Base-by-base conservation (phyloP, 768 basidiomycete species). In the Pleurotus cornucopiae region DNA sequence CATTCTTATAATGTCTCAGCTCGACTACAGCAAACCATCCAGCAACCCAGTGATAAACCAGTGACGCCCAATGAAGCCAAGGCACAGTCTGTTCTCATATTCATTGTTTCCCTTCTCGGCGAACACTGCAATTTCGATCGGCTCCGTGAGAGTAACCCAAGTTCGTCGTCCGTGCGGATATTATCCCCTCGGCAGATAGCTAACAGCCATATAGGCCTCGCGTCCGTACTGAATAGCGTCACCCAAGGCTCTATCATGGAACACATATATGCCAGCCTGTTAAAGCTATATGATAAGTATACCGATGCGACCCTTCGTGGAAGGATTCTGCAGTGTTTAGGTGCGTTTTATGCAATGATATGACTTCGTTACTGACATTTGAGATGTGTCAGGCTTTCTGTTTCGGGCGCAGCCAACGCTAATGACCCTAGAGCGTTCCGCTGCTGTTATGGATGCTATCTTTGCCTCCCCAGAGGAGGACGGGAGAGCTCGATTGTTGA, bases 401-500 rank as follows among this genome's bases (percentile, higher is more conserved):
- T 98, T 94, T 74, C 86, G 93, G 21, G 86, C 94, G 4, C 90
- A 95, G 62, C 96, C 97, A 2, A 88, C 88, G 0, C 71, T 98
- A 57, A 94, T 99, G 86, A 91, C 90, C 0, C 71, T 87, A 61
- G 86, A 89, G 3, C 73, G 79, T 11, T 94, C 94, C 1, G 82
- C 89, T 0, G 73, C 69, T 18, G 87, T 98, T 64, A 96, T 98
- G 92, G 93, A 97, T 66, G 79, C 79, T 2, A 90, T 96, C 40
- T 97, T 99, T 65, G 69, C 77, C 0, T 88, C 91, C 0, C 64
- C 79, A 0, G 86, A 92, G 47, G 80, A 86, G 59, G 90, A 92
- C 30, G 79, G 78, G 7, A 85, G 83, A 30, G 85, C 84, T 16
- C 83, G 88, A 20, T 66, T 98, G 5, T 73, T 98, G 44, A 88